These are phyloP conservation scores for Naegleria fowleri DNA, from an alignment of 208 protist species.

Conservation along the genomic window DNA sequence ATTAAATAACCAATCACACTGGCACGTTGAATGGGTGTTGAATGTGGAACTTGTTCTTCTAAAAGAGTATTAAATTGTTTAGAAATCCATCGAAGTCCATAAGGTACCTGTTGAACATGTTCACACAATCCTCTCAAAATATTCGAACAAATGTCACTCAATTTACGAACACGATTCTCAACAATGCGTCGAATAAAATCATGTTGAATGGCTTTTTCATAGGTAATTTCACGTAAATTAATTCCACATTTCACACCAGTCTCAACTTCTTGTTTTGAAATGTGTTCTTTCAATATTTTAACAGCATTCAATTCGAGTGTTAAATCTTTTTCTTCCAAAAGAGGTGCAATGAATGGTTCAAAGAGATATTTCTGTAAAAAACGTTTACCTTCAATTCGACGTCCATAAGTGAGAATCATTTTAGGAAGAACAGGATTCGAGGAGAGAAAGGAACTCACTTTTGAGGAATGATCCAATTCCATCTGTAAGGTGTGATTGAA, in stretches of 20 bases:
- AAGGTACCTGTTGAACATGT: conserved; percentile 50
- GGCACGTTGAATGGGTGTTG: conserved; percentile 41
- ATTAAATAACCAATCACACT: conserved; percentile 59
- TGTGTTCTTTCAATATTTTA: conserved; percentile 51
- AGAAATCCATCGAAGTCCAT: conserved; percentile 58
- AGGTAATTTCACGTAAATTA: conserved; percentile 48
- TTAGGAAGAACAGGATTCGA: conserved; percentile 53
- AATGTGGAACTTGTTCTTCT: conserved; percentile 29
- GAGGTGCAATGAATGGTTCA: conserved; percentile 44
- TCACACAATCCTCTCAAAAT: conserved; percentile 52
- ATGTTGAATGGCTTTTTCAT: conserved; percentile 50
- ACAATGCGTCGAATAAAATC: conserved; percentile 47
- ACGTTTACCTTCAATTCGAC: conserved; percentile 48
- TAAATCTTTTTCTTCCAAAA: conserved; percentile 51
- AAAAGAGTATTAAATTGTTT: conserved; percentile 46
- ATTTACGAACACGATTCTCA: conserved; percentile 41
- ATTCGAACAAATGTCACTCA: conserved; percentile 45
- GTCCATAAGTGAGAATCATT: conserved; percentile 57
- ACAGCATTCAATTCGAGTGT: conserved; percentile 53
- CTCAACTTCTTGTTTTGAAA: conserved; percentile 51
- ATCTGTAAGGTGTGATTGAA: conserved; percentile 54
- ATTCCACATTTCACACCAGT: conserved; percentile 48
- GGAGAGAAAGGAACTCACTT: conserved; percentile 47
- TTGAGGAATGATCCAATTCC: conserved; percentile 41
- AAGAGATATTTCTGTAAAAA: conserved; percentile 45